phyloP scores from a whole-genome alignment of 2,329 filamentous ascomycete genomes.

The Amauroascus verrucosus region DNA sequence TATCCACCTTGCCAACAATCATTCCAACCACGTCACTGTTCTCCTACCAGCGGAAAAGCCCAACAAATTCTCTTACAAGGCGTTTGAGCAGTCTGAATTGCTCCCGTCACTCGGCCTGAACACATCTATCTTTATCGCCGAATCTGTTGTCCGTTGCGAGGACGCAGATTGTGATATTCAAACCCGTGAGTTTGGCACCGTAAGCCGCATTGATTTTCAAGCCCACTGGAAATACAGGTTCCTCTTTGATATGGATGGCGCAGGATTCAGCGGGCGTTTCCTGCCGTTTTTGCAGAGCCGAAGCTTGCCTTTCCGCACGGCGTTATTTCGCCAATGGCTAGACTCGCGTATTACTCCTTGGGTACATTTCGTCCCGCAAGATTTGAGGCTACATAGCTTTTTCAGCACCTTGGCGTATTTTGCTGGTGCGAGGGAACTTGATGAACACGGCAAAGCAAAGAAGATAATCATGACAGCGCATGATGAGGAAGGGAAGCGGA shows the following conservation, averaged over 20 bases:
- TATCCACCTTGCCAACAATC: conserved; percentile 55
- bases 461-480: conserved; percentile 44
- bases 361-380: conserved; percentile 71
- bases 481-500: conserved; percentile 49
- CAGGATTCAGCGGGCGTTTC: conserved; percentile 55
- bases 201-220: conserved; percentile 42
- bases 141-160: conserved; percentile 48
- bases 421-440: conserved; percentile 42
- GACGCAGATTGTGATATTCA: conserved; percentile 45
- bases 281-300: conserved; percentile 55
- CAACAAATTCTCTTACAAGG: conserved; percentile 45
- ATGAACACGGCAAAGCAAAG: conserved; percentile 40
- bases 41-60: conserved; percentile 41
- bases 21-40: conserved; percentile 40
- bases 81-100: conserved; percentile 34
- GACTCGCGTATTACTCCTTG: conserved; percentile 63
- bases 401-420: conserved; percentile 70
- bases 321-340: conserved; percentile 70
- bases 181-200: conserved; percentile 42
- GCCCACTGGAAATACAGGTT: conserved; percentile 57
- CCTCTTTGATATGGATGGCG: conserved; percentile 61
- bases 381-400: conserved; percentile 60
- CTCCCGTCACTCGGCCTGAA: conserved; percentile 44
- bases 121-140: conserved; percentile 49
- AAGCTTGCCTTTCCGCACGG: conserved; percentile 58